Evolutionary conservation across 345 rosid genomes (phyloP).

Genomic region (Tarenaya hassleriana): DNA sequence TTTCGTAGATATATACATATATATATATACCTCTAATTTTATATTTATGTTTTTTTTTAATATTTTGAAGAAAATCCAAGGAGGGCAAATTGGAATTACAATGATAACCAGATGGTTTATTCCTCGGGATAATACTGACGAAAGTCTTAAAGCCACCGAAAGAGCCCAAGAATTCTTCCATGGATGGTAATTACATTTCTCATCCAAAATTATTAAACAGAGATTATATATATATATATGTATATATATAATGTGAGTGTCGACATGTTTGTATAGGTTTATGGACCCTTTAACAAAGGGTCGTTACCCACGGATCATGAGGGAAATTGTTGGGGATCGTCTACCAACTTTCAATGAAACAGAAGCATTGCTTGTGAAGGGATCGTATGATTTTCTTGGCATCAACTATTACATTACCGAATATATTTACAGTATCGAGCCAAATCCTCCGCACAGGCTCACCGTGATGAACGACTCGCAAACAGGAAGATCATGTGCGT

Average conservation of each 20-base stretch:
- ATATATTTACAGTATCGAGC: not conserved
- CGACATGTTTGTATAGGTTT: conserved; percentile 12
- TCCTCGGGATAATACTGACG: not conserved
- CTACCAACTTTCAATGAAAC: conserved; percentile 11
- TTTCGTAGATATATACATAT: no score
- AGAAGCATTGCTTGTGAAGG: conserved; percentile 14
- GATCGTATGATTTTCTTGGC: conserved; percentile 26
- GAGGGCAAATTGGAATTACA: conserved; percentile 24
- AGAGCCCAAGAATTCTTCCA: conserved; percentile 18
- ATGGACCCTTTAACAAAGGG: conserved; percentile 28
- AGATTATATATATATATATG: no score
- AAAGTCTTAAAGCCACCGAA: conserved; percentile 3
- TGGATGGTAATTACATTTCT: conserved; percentile 26
- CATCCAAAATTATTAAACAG: no score
- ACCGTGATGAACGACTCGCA: conserved; percentile 5
- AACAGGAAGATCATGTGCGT: not conserved
- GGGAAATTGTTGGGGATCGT: conserved; percentile 2
- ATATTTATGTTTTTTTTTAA: no score
- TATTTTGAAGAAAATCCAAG: not conserved
- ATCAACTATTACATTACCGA: conserved; percentile 25
- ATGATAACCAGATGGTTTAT: conserved; percentile 31
- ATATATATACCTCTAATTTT: no score
- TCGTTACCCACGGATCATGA: conserved; percentile 23
- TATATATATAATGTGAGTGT: no score
- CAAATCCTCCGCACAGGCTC: not conserved